Evolutionary conservation across 176 grass and related monocot species (phyloP), one percentile per base, ranked within the genome.

Genomic region (Triticum monococcum): DNA sequence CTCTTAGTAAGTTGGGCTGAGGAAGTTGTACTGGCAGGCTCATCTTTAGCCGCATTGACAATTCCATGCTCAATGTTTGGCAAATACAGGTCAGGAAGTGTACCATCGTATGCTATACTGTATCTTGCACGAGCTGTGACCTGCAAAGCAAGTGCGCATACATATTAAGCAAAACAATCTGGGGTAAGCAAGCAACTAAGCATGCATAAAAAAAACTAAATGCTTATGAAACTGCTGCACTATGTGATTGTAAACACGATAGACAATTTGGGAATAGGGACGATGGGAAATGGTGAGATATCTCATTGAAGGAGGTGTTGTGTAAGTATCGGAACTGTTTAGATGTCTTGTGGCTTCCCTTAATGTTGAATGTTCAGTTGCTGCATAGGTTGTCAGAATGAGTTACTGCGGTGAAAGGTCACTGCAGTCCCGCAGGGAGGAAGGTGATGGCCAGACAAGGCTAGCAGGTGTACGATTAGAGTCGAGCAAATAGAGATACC

Each of bases 41-140:
- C 45, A 75, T 67, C 56, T 86, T 72, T 35, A 88, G 60, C 68
- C 68, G 62, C 62, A 45, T 59, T 80, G 56, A 50, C 28, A 62
- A 61, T 70, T 80, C 31, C 70, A 43, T 64, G 87, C 38, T 73
- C 59, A 73, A 81, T 54, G 30, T 79, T 92, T 24, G 90, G 90
- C 37, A 95, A 77, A 92, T 92, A 95, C 62, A 95, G 50, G 38
- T 95, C 83, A 12, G 93, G 93, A 81, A 88, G 88, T 75, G 90
- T 84, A 48, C 90, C 90, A 87, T 86, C 70, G 86, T 95, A 88
- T 78, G 86, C 88, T 77, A 95, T 74, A 82, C 90, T 90, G 60
- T 92, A 95, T 81, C 88, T 95, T 82, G 93, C 93, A 78, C 93
- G 85, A 68, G 93, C 90, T 84, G 83, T 50, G 52, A 95, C 78